A percentile compares a stretch with the other conserved stretches of the same genome.
Conservation (phyloP, 2,329 filamentous ascomycete species). For the Sporothrix sp. region DNA sequence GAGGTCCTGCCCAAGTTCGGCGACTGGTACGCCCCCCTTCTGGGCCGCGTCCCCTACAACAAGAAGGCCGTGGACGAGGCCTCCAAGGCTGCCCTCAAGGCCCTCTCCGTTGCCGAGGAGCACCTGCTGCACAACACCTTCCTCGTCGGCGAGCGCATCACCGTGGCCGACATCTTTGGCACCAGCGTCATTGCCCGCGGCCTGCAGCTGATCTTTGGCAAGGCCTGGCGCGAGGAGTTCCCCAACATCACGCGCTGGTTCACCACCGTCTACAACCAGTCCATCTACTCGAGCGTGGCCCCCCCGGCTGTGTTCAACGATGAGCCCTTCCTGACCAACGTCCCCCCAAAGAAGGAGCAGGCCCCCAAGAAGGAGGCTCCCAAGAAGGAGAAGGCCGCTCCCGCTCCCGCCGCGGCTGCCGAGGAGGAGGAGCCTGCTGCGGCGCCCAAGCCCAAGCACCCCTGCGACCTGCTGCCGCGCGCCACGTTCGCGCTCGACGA, state of each 20-base stretch:
- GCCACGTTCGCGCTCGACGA: slow-evolving; percentile 81
- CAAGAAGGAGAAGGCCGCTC: slow-evolving; percentile 23
- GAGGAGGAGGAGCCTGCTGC: slow-evolving; percentile 38
- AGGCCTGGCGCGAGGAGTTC: slow-evolving; percentile 72
- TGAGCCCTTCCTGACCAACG: slow-evolving; percentile 62
- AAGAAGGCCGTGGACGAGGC: slow-evolving; percentile 90
- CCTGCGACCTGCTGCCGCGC: slow-evolving; percentile 73
- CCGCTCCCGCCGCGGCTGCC: slow-evolving; percentile 36
- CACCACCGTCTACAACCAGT: slow-evolving; percentile 85
- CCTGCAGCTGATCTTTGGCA: slow-evolving; percentile 92
- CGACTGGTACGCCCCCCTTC: slow-evolving; percentile 77
- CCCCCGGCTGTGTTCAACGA: slow-evolving; percentile 71
- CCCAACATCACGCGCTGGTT: slow-evolving; percentile 90
- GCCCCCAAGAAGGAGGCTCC: slow-evolving; percentile 35
- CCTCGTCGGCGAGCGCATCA: slow-evolving; percentile 95
- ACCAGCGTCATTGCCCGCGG: slow-evolving; percentile 71
- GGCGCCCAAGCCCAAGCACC: slow-evolving; percentile 89
- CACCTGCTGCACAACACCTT: slow-evolving; percentile 90
- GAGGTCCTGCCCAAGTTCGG: slow-evolving; percentile 68
- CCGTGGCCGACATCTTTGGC: slow-evolving; percentile 86
- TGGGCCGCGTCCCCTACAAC: slow-evolving; percentile 81
- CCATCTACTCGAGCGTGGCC: slow-evolving; percentile 75
- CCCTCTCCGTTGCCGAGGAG: slow-evolving; percentile 65
- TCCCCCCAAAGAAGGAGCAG: slow-evolving; percentile 64
- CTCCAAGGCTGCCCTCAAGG: slow-evolving; percentile 58